Evolutionary conservation across 2,329 filamentous ascomycete species (phyloP), one percentile per base, ranked within the genome.

Genomic region (Sarocladium kiliense): DNA sequence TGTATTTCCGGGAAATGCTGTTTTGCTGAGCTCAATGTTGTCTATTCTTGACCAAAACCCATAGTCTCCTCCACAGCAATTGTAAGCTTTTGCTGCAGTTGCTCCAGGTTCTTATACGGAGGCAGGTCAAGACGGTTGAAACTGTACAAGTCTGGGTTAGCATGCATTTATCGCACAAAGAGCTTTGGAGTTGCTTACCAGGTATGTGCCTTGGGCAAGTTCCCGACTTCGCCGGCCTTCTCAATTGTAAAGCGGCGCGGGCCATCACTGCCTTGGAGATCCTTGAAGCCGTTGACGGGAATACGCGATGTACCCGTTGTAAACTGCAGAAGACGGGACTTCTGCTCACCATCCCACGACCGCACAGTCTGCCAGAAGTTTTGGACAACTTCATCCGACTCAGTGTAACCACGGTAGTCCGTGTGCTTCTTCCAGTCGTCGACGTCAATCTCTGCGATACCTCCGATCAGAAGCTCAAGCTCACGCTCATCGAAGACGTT

Each of bases 401-500:
- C 94, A 10, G 95, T 97, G 80, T 99, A 99, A 55, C 94, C 94
- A 64, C 94, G 88, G 74, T 99, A 99, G 68, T 99, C 94, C 47
- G 94, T 99, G 75, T 99, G 94, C 79, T 99, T 99, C 87, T 99
- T 97, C 94, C 94, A 99, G 74, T 99, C 94, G 58, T 99, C 94
- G 16, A 99, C 93, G 66, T 99, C 94, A 63, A 99, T 99, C 74
- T 99, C 94, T n/a, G 94, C 94, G 64, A 99, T 99, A 80, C 94
- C 94, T 62, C 94, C 94, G 67, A 99, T 97, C 63, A 99, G 81
- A 62, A 99, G 76, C 74, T 99, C 94, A 49, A 99, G 79, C 73
- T 99, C 94, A 65, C 94, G 89, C 78, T 99, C 94, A 67, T 99
- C 94, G 66, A 99, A 99, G 39, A 99, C 94, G 65, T 97, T 97